Conservation (phyloP, 202 grass and related monocot species). For the Brachypodium distachyon region DNA sequence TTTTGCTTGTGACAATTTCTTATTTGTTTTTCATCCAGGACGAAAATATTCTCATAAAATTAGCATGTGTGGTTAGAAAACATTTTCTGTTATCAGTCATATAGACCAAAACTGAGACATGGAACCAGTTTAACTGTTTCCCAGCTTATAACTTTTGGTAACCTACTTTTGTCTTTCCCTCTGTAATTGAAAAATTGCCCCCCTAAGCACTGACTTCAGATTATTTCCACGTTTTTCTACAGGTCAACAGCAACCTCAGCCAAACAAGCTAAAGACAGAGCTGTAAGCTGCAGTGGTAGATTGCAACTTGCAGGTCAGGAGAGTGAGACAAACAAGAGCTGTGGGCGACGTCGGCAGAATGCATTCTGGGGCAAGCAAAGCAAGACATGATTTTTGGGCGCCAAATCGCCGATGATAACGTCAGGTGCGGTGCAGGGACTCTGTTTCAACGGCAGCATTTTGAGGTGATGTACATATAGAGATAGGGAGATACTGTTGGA, state of each 20-base stretch:
- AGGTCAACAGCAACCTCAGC: conserved; percentile 27
- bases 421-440: not conserved
- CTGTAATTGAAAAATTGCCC: not conserved
- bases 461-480: conserved; percentile 32
- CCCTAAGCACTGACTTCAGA: not conserved
- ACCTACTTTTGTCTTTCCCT: not conserved
- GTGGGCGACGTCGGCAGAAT: not conserved
- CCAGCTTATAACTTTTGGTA: not conserved
- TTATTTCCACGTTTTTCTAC: conserved; percentile 2
- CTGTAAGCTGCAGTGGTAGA: conserved; percentile 17
- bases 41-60: not conserved
- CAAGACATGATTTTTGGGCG: not conserved
- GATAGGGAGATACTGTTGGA: conserved; percentile 18
- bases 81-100: not conserved
- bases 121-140: not conserved
- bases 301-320: conserved; percentile 17
- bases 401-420: not conserved
- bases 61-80: not conserved
- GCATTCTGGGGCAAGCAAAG: conserved; percentile 9
- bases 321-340: conserved; percentile 3
- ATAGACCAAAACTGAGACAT: not conserved
- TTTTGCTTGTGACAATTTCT: not conserved
- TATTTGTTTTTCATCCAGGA: too few relatives aligned
- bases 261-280: conserved; percentile 47
- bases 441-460: conserved; percentile 3